Base-by-base conservation (phyloP, 2,329 filamentous ascomycete species). In the Rasamsonia emersonii region DNA sequence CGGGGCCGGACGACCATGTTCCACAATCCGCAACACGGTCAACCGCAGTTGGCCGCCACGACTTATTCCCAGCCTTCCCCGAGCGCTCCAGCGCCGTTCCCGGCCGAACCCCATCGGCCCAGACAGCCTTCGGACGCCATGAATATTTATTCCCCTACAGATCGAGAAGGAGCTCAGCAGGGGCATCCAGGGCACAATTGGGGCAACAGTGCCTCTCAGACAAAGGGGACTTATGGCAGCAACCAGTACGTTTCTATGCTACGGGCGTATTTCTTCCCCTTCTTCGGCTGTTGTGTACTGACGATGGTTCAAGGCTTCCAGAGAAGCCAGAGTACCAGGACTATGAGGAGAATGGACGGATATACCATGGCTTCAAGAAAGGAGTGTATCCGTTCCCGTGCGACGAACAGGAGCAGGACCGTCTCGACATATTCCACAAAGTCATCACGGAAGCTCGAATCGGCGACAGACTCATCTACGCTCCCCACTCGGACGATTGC, bases 341-440 rank as follows among this genome's bases (percentile, higher is more conserved):
- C 40, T 65, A 73, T 45, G 71, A 72, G 47, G 79, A 83, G 52
- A 79, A 86, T 58, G 79, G 75, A 13, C 73, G 83, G 33, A 66
- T 67, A 40, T 89, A 85, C 53, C 78, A 82, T 51, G 72, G 70
- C 15, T 85, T 70, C 56, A 71, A 72, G 41, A 71, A 65, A 45
- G 79, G 78, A 33, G 75, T 79, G 45, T 89, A 89, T 55, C 68
- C 84, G 59, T 75, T 82, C 41, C 85, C 85, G 14, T 82, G 82
- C 54, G 85, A 91, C 55, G 75, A 81, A 73, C 64, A 70, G 40
- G 85, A 91, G 56, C 73, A 79, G 50, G 81, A 86, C 53, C 75
- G 83, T 43, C 71, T 89, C 51, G 85, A 93, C 51, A 79, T 89
- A 28, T 80, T 86, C 51, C 82, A 93, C 64, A 82, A 84, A 49